phyloP scores from a whole-genome alignment of 1,284 basidiomycete genomes.

The Cerrena zonata region DNA sequence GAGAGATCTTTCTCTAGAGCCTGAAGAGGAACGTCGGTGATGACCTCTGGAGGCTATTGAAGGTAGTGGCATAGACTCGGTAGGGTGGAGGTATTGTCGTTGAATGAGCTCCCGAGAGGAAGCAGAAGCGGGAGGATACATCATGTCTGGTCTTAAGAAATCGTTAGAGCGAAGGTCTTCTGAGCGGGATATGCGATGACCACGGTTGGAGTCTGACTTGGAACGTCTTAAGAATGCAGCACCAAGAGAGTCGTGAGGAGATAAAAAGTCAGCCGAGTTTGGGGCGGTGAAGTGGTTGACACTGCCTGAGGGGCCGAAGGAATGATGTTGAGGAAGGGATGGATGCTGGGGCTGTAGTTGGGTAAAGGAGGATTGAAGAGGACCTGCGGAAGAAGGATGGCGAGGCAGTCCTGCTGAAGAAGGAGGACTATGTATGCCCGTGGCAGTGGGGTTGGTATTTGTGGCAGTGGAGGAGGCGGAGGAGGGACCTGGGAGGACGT shows the following conservation, averaged over 20 bases:
- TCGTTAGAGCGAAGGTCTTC: slow-evolving; percentile 11
- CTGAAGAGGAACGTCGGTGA: slow-evolving; percentile 56
- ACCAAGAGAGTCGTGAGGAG: slow-evolving; percentile 33
- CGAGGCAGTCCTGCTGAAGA: slow-evolving; percentile 19
- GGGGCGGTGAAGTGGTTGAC: slow-evolving; percentile 6
- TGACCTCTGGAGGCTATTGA: slow-evolving; percentile 40
- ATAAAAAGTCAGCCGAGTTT: slow-evolving; percentile 37
- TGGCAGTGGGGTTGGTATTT: background rate
- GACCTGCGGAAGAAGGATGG: slow-evolving; percentile 27
- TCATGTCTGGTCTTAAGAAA: slow-evolving; percentile 33
- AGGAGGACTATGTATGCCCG: slow-evolving; percentile 10
- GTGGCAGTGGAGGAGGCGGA: slow-evolving; percentile 6
- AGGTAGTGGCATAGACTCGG: slow-evolving; percentile 33
- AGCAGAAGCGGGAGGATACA: slow-evolving; percentile 34
- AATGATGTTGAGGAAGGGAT: slow-evolving; percentile 20
- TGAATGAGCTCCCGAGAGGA: slow-evolving; percentile 41
- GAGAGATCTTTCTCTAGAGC: slow-evolving; percentile 43
- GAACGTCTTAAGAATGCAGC: slow-evolving; percentile 25
- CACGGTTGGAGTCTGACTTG: slow-evolving; percentile 43
- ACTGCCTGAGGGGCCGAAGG: slow-evolving; percentile 20
- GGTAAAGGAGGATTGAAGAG: slow-evolving; percentile 26
- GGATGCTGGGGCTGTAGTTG: slow-evolving; percentile 15
- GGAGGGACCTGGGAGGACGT: slow-evolving; percentile 36
- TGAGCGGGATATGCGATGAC: slow-evolving; percentile 20
- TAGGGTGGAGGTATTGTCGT: slow-evolving; percentile 41